Percentiles rank a stretch among this genome's conserved stretches.
Conservation (phyloP, 257 asterid species). For the Ajuga chamaepitys region DNA sequence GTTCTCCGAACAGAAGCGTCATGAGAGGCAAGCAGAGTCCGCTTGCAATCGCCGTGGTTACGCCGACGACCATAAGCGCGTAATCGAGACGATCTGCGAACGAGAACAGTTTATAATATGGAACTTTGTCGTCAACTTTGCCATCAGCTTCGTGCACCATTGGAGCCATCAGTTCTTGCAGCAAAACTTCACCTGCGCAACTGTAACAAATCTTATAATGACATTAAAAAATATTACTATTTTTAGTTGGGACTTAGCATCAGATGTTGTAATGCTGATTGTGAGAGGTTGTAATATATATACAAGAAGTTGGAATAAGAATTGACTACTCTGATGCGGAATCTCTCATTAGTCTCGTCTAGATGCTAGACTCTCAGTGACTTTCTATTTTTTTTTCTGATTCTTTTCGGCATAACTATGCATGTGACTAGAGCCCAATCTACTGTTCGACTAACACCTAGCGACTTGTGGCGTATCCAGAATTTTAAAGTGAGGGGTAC, state of each 20-base stretch:
- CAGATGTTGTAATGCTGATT: constrained; percentile 1
- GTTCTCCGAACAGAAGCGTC: constrained; percentile 46
- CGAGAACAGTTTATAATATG: constrained; percentile 43
- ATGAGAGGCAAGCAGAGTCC: constrained; percentile 51
- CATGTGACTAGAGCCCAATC: too few species aligned
- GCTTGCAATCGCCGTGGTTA: constrained; percentile 36
- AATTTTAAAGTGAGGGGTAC: too few species aligned
- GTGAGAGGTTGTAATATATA: constrained; percentile 5
- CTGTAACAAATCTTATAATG: too few species aligned
- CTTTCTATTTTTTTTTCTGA: too few species aligned
- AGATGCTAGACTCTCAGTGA: too few species aligned
- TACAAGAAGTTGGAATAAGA: constrained; percentile 5
- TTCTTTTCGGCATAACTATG: too few species aligned
- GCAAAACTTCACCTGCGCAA: too few species aligned
- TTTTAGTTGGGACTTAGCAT: constrained; percentile 19
- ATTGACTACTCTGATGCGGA: too few species aligned
- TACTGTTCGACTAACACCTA: too few species aligned
- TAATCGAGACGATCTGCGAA: constrained; percentile 44
- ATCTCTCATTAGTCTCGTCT: too few species aligned
- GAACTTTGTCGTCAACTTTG: constrained; percentile 24
- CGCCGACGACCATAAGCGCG: constrained; percentile 41
- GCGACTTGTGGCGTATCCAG: too few species aligned
- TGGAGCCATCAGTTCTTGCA: not conserved
- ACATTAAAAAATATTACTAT: too few species aligned
- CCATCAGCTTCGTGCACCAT: not conserved